phyloP scores from a whole-genome alignment of 1,284 basidiomycete species.

The Trichosporon ovoides region DNA sequence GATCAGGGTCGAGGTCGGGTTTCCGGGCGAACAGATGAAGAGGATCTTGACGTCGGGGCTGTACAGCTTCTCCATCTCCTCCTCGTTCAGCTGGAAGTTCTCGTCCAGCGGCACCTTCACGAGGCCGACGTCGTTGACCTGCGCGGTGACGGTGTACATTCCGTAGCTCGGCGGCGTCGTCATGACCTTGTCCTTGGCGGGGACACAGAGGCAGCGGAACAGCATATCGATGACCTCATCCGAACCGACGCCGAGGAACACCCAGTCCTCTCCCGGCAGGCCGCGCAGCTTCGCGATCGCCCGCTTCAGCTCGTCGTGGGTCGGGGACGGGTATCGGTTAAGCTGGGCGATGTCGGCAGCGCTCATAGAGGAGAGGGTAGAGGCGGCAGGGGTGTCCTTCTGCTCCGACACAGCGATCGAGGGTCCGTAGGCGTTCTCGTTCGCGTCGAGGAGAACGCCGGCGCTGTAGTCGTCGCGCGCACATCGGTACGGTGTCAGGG shows the following conservation, averaged over 20 bases:
- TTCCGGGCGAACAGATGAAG: conserved; percentile 95
- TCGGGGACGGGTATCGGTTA: conserved; percentile 50
- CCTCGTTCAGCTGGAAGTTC: conserved; percentile 72
- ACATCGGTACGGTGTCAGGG: conserved; percentile 88
- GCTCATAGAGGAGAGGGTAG: conserved; percentile 37
- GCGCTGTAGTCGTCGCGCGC: conserved; percentile 92
- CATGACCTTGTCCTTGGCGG: conserved; percentile 73
- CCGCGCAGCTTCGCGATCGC: conserved; percentile 67
- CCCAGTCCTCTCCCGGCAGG: conserved; percentile 62
- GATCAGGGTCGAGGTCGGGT: conserved; percentile 88
- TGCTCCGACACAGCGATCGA: conserved; percentile 56
- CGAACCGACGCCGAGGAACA: conserved; percentile 93
- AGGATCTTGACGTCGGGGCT: conserved; percentile 78
- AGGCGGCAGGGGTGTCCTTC: conserved; percentile 18
- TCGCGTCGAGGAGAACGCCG: conserved; percentile 95
- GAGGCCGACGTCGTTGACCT: conserved; percentile 86
- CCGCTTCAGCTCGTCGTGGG: conserved; percentile 64
- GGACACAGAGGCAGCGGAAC: conserved; percentile 80
- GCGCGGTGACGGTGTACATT: conserved; percentile 93
- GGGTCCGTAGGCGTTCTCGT: conserved; percentile 91
- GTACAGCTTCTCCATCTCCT: conserved; percentile 67
- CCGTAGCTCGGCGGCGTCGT: conserved; percentile 94
- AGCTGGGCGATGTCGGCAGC: conserved; percentile 41
- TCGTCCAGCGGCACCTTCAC: conserved; percentile 75
- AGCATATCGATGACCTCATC: conserved; percentile 96